phyloP scores from a whole-genome alignment of 305 asterid genomes.

The Solanum hybrid region DNA sequence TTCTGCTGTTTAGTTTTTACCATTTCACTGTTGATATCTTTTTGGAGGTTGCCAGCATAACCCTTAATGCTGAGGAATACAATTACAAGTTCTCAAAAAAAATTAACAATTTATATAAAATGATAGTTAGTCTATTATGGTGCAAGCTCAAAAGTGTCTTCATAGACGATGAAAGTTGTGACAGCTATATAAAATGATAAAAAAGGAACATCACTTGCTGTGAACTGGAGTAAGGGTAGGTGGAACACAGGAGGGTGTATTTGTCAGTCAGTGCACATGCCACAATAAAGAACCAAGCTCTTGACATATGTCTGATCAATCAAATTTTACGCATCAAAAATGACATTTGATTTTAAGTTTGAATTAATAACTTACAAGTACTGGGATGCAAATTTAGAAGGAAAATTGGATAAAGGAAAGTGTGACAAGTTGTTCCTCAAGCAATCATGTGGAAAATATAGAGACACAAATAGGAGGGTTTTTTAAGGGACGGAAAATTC shows the following conservation, averaged over 20 bases:
- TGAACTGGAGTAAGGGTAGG: background rate
- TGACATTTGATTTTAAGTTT: background rate
- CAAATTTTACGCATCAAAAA: background rate
- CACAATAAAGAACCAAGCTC: background rate
- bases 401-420: background rate
- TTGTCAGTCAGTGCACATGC: background rate
- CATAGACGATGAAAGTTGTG: background rate
- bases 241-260: background rate
- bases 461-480: background rate
- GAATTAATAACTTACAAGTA: background rate
- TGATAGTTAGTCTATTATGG: background rate
- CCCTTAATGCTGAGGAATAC: background rate
- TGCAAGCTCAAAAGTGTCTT: background rate
- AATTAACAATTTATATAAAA: background rate
- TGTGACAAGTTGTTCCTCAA: background rate
- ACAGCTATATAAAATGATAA: background rate
- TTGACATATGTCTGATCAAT: background rate
- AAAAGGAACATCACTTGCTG: background rate
- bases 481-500: background rate
- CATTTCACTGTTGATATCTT: background rate
- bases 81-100: background rate
- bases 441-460: background rate
- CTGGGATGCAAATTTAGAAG: background rate
- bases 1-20: background rate
- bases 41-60: background rate